Conservation (phyloP, 1,284 basidiomycete genomes). For the Amylostereum chailletii region DNA sequence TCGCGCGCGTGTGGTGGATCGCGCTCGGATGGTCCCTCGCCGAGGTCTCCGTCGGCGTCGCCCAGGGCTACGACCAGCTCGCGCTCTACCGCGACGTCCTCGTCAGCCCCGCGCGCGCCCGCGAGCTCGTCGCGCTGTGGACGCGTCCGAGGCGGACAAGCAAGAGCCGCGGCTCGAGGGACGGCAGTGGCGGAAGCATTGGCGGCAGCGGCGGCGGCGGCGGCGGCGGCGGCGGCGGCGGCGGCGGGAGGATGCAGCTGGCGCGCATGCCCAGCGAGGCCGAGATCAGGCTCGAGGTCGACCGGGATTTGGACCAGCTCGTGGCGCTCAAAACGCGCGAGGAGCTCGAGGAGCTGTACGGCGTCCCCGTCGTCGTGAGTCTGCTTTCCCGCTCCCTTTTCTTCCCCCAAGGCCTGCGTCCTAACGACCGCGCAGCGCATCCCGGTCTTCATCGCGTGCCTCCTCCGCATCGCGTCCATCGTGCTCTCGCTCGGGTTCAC, state of each 20-base stretch:
- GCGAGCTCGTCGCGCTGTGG: slow-evolving; percentile 20
- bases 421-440: slow-evolving; percentile 38
- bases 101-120: slow-evolving; percentile 30
- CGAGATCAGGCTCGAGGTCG: slow-evolving; percentile 31
- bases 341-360: slow-evolving; percentile 69
- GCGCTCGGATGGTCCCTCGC: slow-evolving; percentile 62
- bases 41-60: slow-evolving; percentile 52
- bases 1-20: slow-evolving; percentile 64
- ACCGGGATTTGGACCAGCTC: slow-evolving; percentile 56
- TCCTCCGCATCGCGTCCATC: slow-evolving; percentile 65
- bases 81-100: slow-evolving; percentile 59
- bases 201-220: too few species aligned
- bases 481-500: slow-evolving; percentile 58
- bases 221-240: too few species aligned
- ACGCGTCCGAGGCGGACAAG: not conserved
- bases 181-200: not conserved
- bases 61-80: slow-evolving; percentile 62
- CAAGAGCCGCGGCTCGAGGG: slow-evolving; percentile 3
- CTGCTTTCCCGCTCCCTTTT: not conserved
- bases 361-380: slow-evolving; percentile 63
- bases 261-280: slow-evolving; percentile 15
- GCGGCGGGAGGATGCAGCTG: not conserved
- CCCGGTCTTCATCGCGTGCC: slow-evolving; percentile 64
- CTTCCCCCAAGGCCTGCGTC: not conserved
- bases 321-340: slow-evolving; percentile 53